Base-by-base conservation (phyloP, 768 basidiomycete species). In the Clavulina sp. region DNA sequence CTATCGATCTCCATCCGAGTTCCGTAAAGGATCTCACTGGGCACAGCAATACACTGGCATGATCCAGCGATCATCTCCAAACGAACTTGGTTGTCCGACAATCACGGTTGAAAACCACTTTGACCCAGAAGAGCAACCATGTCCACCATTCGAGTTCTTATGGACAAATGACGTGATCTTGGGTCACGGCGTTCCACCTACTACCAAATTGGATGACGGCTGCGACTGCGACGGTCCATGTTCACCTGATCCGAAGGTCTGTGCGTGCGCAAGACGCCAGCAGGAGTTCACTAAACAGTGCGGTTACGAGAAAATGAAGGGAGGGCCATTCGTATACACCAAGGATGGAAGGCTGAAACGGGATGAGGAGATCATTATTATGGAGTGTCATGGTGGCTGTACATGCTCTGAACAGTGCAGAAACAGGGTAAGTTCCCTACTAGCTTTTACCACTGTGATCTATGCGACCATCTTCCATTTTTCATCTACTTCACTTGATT, bases 151-250 rank as follows among this genome's bases (percentile, higher is more conserved):
- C 76, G 88, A 93, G 59, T 95, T 91, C 59, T 70, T 80, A 54
- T 93, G 93, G 62, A 78, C 83, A 7, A 91, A 93, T 62, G 66
- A 75, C 49, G 77, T 89, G 70, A 82, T 83, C 72, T 77, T 79
- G 54, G 76, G 74, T 1, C 70, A 77, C 9, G 76, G 69, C 3
- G 81, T 91, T 2, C 77, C 80, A 0, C 71, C 71, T 7, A 81
- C 85, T 1, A 77, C 83, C 56, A 59, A 73, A 19, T 64, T 66
- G 31, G 68, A 68, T 24, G 59, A 70, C 26, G 76, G 86, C 2
- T 95, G 89, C 57, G 73, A 70, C 51, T 95, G 89, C 60, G 64
- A 73, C 16, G 87, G 86, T 0, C 67, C 64, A 21, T 95, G 89
- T 58, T 74, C 81, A 61, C 81, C 86, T 3, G 77, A 71, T 57